These are phyloP conservation scores for Ambrosia artemisiifolia DNA, from an alignment of 129 eudicot genomes.

Conservation along the genomic window DNA sequence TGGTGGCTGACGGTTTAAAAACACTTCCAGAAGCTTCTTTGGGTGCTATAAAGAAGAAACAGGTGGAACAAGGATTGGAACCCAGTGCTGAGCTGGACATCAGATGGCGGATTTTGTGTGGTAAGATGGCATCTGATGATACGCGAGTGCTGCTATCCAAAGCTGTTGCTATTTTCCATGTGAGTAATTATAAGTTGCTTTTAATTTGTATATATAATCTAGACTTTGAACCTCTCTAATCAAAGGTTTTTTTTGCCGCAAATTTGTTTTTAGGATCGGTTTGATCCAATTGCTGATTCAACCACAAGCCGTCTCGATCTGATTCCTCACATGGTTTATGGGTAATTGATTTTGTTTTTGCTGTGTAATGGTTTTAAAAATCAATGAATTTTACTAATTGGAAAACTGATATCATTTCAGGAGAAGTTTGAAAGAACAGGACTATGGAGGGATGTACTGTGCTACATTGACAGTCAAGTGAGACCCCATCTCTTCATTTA, in stretches of 20 bases:
- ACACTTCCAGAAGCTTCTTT: conserved; percentile 51
- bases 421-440: conserved; percentile 49
- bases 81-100: conserved; percentile 47
- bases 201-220: conserved; percentile 1
- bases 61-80: conserved; percentile 40
- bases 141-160: conserved; percentile 56
- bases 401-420: conserved; percentile 40
- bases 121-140: conserved; percentile 60
- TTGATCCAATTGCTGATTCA: conserved; percentile 73
- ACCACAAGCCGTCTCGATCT: conserved; percentile 56
- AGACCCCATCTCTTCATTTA: conserved; percentile 20
- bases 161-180: conserved; percentile 89
- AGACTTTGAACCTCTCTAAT: neutral
- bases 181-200: conserved; percentile 34
- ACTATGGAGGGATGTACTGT: conserved; percentile 87
- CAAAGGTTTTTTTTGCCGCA: neutral
- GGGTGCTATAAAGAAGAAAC: conserved; percentile 47
- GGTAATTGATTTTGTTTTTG: conserved; percentile 36
- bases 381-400: neutral
- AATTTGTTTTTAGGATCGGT: conserved; percentile 51
- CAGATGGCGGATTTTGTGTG: conserved; percentile 79
- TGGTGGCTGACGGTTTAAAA: conserved; percentile 53
- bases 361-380: neutral
- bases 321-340: conserved; percentile 81
- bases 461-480: conserved; percentile 74